Percentiles rank a stretch among this genome's conserved stretches.
Conservation (phyloP, 2,329 filamentous ascomycete species). For the Microdochium paspali region DNA sequence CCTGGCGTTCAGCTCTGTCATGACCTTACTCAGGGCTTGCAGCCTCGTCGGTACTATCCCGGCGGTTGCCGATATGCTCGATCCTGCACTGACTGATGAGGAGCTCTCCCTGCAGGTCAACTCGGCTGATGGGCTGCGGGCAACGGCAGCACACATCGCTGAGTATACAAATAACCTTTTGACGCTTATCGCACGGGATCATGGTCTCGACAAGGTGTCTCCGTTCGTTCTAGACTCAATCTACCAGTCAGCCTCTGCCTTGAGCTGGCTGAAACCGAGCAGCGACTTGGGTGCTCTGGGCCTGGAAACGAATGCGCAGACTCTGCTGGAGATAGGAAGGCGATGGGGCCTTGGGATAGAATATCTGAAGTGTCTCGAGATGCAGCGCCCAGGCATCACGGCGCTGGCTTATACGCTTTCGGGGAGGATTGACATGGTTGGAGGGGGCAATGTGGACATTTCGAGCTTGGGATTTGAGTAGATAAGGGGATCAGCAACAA, state of each 20-base stretch:
- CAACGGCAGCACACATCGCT: conserved; percentile 4
- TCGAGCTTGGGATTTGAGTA: background rate
- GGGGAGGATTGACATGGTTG: background rate
- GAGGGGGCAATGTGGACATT: background rate
- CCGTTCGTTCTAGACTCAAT: conserved; percentile 9
- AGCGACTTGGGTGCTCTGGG: background rate
- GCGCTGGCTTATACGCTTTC: background rate
- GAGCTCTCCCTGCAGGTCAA: conserved; percentile 5
- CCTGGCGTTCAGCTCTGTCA: conserved; percentile 5
- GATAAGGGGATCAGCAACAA: no score
- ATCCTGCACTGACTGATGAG: background rate
- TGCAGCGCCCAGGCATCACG: background rate
- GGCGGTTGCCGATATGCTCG: background rate
- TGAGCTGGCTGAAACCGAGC: background rate
- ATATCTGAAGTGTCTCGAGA: background rate
- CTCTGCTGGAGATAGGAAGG: background rate
- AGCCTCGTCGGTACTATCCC: conserved; percentile 1
- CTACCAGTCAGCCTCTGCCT: conserved; percentile 5
- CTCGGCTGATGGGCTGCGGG: conserved; percentile 3
- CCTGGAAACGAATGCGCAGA: background rate
- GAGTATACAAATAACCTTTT: conserved; percentile 5
- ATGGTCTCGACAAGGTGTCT: conserved; percentile 6
- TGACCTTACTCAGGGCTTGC: conserved; percentile 4
- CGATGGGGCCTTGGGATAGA: background rate
- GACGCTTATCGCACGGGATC: conserved; percentile 3